phyloP scores from a whole-genome alignment of 1,284 basidiomycete species.

The Vanrija sp. region DNA sequence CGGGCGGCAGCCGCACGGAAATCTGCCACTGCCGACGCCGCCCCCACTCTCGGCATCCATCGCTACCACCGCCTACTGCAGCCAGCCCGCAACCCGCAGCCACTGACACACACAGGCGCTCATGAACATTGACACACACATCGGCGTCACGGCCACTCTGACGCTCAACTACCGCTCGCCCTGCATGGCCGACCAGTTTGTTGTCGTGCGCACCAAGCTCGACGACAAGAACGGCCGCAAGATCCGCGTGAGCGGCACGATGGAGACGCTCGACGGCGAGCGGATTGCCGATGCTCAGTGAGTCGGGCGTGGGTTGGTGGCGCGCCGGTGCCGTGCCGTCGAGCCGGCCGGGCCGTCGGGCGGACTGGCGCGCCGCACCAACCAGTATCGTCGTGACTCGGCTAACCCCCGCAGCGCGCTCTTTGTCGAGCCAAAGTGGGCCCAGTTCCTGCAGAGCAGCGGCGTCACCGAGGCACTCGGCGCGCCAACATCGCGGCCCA shows the following conservation, averaged over 20 bases:
- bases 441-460: slow-evolving; percentile 61
- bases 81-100: background rate
- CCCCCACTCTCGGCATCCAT: no score
- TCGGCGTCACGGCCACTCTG: slow-evolving; percentile 87
- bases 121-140: slow-evolving; percentile 74
- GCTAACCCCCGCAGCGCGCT: slow-evolving; percentile 53
- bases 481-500: slow-evolving; percentile 19
- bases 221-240: slow-evolving; percentile 70
- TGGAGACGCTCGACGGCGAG: slow-evolving; percentile 74
- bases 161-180: slow-evolving; percentile 73
- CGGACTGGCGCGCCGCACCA: no score
- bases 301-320: slow-evolving; percentile 11
- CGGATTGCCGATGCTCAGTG: slow-evolving; percentile 77
- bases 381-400: no score
- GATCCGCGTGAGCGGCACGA: slow-evolving; percentile 62
- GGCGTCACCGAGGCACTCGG: slow-evolving; percentile 46
- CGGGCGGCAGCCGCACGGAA: no score
- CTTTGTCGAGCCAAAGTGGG: slow-evolving; percentile 80
- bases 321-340: no score
- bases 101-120: slow-evolving; percentile 59
- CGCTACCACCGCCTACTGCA: no score
- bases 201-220: slow-evolving; percentile 55
- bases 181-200: slow-evolving; percentile 72
- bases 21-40: no score
- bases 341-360: no score